Conservation (phyloP, 1,284 basidiomycete genomes). For the Ganoderma sinense region DNA sequence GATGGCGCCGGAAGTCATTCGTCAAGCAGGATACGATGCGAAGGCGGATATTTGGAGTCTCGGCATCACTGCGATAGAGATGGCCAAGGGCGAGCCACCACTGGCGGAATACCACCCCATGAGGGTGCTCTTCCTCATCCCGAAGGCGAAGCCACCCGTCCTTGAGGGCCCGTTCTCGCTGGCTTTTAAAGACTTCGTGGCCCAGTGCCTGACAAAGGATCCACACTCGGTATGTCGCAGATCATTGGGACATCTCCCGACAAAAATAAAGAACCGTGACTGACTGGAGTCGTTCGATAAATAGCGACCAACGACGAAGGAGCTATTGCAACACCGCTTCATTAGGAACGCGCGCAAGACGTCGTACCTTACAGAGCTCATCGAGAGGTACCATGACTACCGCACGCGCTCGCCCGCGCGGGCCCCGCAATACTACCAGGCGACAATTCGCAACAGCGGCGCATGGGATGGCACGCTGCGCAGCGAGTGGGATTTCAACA, state of each 20-base stretch:
- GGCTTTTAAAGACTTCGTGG: slow-evolving; percentile 94
- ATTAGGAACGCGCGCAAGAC: slow-evolving; percentile 87
- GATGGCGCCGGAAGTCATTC: slow-evolving; percentile 98
- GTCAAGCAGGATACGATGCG: slow-evolving; percentile 95
- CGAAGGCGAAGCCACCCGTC: slow-evolving; percentile 93
- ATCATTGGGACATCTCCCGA: slow-evolving; percentile 11
- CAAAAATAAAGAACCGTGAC: slow-evolving; percentile 14
- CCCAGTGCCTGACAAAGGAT: slow-evolving; percentile 93
- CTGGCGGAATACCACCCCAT: slow-evolving; percentile 95
- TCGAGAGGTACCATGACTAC: slow-evolving; percentile 83
- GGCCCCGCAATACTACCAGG: slow-evolving; percentile 54
- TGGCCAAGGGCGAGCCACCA: slow-evolving; percentile 95
- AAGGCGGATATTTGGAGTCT: slow-evolving; percentile 98
- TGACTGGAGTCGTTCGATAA: slow-evolving; percentile 11
- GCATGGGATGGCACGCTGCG: slow-evolving; percentile 82
- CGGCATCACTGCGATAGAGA: slow-evolving; percentile 96
- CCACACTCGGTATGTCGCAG: slow-evolving; percentile 67
- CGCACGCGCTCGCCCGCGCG: slow-evolving; percentile 65
- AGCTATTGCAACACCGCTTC: slow-evolving; percentile 92
- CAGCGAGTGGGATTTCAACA: slow-evolving; percentile 97
- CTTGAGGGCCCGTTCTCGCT: slow-evolving; percentile 87
- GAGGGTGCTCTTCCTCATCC: slow-evolving; percentile 95
- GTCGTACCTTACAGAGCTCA: slow-evolving; percentile 84
- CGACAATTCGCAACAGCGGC: slow-evolving; percentile 60
- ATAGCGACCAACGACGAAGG: slow-evolving; percentile 90